A percentile compares a stretch with the other conserved stretches of the same genome.
These are phyloP conservation scores for Erysimum cheiranthoides DNA, from an alignment of 345 rosid species.

Conservation along the genomic window DNA sequence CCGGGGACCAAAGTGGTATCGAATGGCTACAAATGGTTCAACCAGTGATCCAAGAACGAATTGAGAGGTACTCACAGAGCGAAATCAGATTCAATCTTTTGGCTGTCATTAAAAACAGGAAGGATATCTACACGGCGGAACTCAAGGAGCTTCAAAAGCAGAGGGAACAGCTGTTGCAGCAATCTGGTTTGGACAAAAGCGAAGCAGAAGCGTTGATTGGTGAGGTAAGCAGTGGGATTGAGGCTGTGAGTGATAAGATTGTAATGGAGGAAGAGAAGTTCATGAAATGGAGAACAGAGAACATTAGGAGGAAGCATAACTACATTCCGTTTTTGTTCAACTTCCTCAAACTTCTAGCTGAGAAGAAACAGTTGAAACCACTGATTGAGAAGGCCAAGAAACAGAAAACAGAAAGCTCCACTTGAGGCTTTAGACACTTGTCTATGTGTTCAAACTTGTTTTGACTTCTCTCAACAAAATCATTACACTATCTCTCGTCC, in stretches of 20 bases:
- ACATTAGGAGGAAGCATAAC: slow-evolving; percentile 92
- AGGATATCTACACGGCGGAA: slow-evolving; percentile 78
- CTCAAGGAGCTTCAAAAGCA: slow-evolving; percentile 89
- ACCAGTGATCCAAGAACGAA: slow-evolving; percentile 95
- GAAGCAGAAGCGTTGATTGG: slow-evolving; percentile 63
- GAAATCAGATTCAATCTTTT: slow-evolving; percentile 97
- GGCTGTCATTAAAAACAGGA: slow-evolving; percentile 92
- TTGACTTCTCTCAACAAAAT: slow-evolving; percentile 7
- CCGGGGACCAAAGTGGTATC: slow-evolving; percentile 60
- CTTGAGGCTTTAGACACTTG: slow-evolving; percentile 43
- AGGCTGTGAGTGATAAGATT: slow-evolving; percentile 81
- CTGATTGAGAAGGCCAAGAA: slow-evolving; percentile 97
- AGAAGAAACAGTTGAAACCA: slow-evolving; percentile 98
- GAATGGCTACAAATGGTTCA: slow-evolving; percentile 94
- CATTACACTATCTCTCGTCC: not conserved
- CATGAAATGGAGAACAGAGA: slow-evolving; percentile 96
- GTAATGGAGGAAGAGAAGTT: slow-evolving; percentile 94
- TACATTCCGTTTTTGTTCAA: slow-evolving; percentile 95
- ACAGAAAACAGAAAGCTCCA: slow-evolving; percentile 72
- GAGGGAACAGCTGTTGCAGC: slow-evolving; percentile 82
- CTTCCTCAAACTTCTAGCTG: slow-evolving; percentile 96
- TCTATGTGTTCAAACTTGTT: slow-evolving; percentile 7
- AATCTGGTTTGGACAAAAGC: slow-evolving; percentile 58
- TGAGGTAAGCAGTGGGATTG: slow-evolving; percentile 78
- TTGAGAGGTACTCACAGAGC: slow-evolving; percentile 85